Base-by-base conservation (phyloP, 169 alveolate species). In the Babesia divergens region DNA sequence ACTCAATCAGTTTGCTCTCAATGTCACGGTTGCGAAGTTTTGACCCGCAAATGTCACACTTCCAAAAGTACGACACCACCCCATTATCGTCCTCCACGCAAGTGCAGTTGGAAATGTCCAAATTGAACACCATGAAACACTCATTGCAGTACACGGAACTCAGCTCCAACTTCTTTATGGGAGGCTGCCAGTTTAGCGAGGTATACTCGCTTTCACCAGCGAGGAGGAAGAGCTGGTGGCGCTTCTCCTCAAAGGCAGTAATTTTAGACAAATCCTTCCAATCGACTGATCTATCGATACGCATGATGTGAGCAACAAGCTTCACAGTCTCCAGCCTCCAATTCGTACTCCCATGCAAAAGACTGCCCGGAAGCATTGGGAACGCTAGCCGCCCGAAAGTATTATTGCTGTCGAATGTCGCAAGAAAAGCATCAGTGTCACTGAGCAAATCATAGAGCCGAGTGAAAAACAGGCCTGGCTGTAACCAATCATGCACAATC, bases 251-350 rank as follows among this genome's bases (percentile, higher is more conserved):
- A 16, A 34, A 65, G 0, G 86, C 71, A 0, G 86, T 44, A 14
- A 67, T 58, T 32, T 64, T 64, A 16, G 82, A 14, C 24, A 54
- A 42, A 18, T 77, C 65, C 24, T 67, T 65, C 82, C 82, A 77
- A 42, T 77, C 82, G 14, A 77, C 40, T 3, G 82, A 52, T 54
- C 80, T 70, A 65, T 87, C 93, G 42, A 83, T 87, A 49, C 82
- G 83, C 82, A 87, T 70, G 24, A 83, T 60, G 53, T 80, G 79
- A 24, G 81, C 46, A 20, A 86, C 79, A 14, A 87, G 62, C 44
- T 83, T 83, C n/a, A 87, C 89, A 24, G 89, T 69, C 67, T 83
- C 93, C 54, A 82, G 38, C 40, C 82, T 75, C 93, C 93, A 87
- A 51, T 79, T 76, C 37, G 58, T 67, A n/a, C 65, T 51, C 20